Evolutionary conservation across 2,329 filamentous ascomycete genomes (phyloP).

Genomic region (Diaporthe vaccinii): DNA sequence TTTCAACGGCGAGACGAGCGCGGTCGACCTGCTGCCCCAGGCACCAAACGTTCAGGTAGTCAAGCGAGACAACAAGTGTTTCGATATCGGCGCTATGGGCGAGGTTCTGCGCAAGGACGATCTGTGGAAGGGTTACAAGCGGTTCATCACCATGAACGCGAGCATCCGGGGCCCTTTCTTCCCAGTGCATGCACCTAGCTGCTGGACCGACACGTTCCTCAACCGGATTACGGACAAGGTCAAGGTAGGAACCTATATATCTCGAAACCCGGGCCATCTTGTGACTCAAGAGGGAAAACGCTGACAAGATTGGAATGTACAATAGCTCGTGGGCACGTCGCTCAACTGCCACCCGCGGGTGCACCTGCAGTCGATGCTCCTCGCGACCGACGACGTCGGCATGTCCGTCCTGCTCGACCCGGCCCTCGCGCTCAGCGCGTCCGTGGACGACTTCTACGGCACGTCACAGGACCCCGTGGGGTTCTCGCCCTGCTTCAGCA

Average conservation of each 20-base stretch:
- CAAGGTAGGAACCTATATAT: slow-evolving; percentile 46
- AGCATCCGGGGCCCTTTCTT: slow-evolving; percentile 52
- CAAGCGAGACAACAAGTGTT: slow-evolving; percentile 48
- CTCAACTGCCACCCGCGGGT: slow-evolving; percentile 50
- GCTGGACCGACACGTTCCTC: slow-evolving; percentile 52
- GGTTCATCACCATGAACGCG: slow-evolving; percentile 51
- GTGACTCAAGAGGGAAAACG: not conserved
- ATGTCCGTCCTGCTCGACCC: slow-evolving; percentile 50
- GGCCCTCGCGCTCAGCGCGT: slow-evolving; percentile 40
- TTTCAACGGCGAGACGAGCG: slow-evolving; percentile 50
- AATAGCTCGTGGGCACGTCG: slow-evolving; percentile 53
- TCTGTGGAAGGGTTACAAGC: slow-evolving; percentile 50
- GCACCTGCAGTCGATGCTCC: slow-evolving; percentile 53
- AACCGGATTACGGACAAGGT: slow-evolving; percentile 48
- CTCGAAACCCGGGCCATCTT: too few relatives aligned
- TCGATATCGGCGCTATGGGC: slow-evolving; percentile 50
- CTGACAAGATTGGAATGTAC: not conserved
- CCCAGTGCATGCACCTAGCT: slow-evolving; percentile 48
- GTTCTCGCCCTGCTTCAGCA: slow-evolving; percentile 47
- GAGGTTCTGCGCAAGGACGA: slow-evolving; percentile 49
- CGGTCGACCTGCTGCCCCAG: slow-evolving; percentile 44
- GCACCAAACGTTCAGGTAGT: slow-evolving; percentile 48
- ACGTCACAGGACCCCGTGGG: slow-evolving; percentile 44
- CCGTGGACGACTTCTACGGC: slow-evolving; percentile 44
- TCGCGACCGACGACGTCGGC: slow-evolving; percentile 51